phyloP scores from a whole-genome alignment of 306 rosid genomes.

The Phaseolus lunatus region DNA sequence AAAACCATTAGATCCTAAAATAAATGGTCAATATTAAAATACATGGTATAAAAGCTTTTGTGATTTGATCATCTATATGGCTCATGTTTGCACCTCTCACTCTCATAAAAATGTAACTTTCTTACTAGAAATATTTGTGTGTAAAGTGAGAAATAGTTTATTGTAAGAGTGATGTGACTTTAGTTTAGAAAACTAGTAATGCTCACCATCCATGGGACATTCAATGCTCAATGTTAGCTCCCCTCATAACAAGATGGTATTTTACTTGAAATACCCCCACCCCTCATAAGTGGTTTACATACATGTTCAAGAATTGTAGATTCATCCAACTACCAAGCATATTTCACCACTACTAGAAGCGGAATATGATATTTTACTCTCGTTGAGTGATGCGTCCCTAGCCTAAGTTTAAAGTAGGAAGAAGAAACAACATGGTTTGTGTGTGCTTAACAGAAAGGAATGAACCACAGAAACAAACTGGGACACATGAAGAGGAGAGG shows the following conservation, averaged over 20 bases:
- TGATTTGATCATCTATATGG: neutral
- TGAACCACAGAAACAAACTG: neutral
- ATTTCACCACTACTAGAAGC: too few relatives aligned
- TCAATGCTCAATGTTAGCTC: neutral
- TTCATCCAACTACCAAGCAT: too few relatives aligned
- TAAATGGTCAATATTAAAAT: neutral
- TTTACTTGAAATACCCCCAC: too few relatives aligned
- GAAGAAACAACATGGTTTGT: neutral
- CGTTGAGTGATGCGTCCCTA: neutral
- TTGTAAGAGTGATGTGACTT: too few relatives aligned
- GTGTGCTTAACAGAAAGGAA: neutral
- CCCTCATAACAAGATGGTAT: neutral
- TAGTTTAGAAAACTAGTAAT: neutral
- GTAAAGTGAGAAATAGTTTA: too few relatives aligned
- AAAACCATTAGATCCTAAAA: neutral
- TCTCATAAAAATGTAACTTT: neutral
- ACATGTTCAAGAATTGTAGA: too few relatives aligned
- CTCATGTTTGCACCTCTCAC: neutral
- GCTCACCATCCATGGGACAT: neutral
- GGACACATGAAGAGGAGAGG: neutral
- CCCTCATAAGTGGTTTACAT: too few relatives aligned
- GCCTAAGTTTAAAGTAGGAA: neutral
- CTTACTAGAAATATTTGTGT: too few relatives aligned
- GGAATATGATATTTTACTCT: too few relatives aligned
- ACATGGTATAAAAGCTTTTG: neutral